These are phyloP conservation scores for Pholiota adiposa DNA, from an alignment of 1,284 basidiomycete species.

Conservation along the genomic window DNA sequence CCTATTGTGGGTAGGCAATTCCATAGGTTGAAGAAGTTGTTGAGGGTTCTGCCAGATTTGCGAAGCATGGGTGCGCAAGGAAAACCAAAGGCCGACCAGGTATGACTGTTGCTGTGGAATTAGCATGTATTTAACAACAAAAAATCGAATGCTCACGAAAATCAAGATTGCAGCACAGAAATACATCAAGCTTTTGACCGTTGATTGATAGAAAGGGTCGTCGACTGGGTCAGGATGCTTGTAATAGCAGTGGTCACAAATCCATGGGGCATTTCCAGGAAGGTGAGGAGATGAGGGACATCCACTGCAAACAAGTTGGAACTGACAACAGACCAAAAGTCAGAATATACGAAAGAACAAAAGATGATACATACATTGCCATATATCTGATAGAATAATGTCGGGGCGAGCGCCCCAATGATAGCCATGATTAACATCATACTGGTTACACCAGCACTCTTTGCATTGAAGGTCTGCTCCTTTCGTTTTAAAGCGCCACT, in stretches of 20 bases:
- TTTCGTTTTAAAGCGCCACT: slow-evolving; percentile 92
- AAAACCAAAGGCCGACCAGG: slow-evolving; percentile 98
- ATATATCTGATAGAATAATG: slow-evolving; percentile 98
- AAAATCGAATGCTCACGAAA: slow-evolving; percentile 61
- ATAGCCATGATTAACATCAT: slow-evolving; percentile 99
- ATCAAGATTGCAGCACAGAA: slow-evolving; percentile 90
- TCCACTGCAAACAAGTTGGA: slow-evolving; percentile 91
- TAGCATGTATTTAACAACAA: not conserved
- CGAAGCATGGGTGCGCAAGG: slow-evolving; percentile 94
- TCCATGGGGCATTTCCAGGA: slow-evolving; percentile 65
- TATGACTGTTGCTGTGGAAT: slow-evolving; percentile 72
- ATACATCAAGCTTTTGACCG: slow-evolving; percentile 94
- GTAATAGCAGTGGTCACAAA: slow-evolving; percentile 93
- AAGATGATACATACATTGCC: slow-evolving; percentile 77
- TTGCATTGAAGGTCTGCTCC: slow-evolving; percentile 98
- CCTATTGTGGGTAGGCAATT: slow-evolving; percentile 64
- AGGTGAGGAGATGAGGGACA: slow-evolving; percentile 66
- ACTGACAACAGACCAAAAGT: slow-evolving; percentile 50
- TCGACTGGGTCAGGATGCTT: slow-evolving; percentile 90
- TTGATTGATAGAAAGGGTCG: slow-evolving; percentile 97
- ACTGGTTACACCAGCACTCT: slow-evolving; percentile 96
- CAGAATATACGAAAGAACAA: slow-evolving; percentile 3
- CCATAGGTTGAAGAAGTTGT: slow-evolving; percentile 74
- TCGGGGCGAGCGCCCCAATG: slow-evolving; percentile 95
- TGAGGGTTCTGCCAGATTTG: slow-evolving; percentile 99